Evolutionary conservation across 768 basidiomycete genomes (phyloP).

Genomic region (Lentinula detonsa): DNA sequence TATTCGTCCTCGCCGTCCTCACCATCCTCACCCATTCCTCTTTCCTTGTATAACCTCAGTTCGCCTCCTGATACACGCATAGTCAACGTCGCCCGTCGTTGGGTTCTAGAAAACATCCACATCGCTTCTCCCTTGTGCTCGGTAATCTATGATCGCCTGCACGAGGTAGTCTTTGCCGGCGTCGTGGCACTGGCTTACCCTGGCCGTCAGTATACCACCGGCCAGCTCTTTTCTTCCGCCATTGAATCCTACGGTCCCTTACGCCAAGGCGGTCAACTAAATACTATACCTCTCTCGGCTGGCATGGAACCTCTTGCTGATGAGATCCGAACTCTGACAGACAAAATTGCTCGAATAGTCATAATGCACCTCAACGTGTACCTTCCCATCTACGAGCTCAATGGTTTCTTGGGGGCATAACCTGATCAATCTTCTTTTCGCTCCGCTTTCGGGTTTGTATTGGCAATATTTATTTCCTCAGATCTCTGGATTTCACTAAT

Average conservation of each 20-base stretch:
- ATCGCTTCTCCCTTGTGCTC: conserved; percentile 50
- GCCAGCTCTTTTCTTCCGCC: conserved; percentile 14
- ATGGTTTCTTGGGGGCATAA: conserved; percentile 40
- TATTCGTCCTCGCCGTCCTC: conserved; percentile 1
- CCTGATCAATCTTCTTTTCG: not conserved
- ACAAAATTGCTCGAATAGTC: conserved; percentile 67
- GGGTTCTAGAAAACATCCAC: conserved; percentile 66
- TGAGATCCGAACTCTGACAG: conserved; percentile 63
- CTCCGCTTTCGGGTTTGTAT: not conserved
- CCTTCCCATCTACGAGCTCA: conserved; percentile 69
- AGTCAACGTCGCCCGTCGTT: conserved; percentile 58
- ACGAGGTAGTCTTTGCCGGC: conserved; percentile 55
- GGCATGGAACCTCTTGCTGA: conserved; percentile 71
- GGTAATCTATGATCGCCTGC: conserved; percentile 58
- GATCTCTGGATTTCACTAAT: not conserved
- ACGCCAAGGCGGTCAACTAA: conserved; percentile 7
- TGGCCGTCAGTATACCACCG: conserved; percentile 29
- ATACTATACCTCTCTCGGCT: conserved; percentile 23
- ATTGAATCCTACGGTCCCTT: conserved; percentile 5
- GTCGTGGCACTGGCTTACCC: conserved; percentile 52
- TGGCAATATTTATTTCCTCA: not conserved
- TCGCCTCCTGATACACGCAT: conserved; percentile 44
- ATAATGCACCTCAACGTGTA: conserved; percentile 74
- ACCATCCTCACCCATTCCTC: conserved; percentile 7
- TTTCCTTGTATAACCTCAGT: conserved; percentile 16